These are phyloP conservation scores for Termitomyces sp. DNA, from an alignment of 768 basidiomycete genomes.

Conservation along the genomic window DNA sequence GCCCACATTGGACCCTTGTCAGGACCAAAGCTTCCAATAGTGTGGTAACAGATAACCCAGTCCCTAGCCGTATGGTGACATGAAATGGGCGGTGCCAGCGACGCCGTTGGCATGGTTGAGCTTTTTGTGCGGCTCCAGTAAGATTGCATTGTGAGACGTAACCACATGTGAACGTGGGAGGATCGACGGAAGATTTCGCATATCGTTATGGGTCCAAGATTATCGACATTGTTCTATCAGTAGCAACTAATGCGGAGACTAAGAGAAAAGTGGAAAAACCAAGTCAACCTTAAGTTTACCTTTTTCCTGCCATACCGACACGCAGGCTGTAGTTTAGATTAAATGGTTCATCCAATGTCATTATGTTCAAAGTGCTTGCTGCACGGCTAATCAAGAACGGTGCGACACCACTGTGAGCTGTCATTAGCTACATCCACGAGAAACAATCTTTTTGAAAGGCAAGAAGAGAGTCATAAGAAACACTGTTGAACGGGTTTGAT, in stretches of 20 bases:
- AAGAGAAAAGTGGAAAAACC: not conserved
- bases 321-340: not conserved
- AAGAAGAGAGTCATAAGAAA: not conserved
- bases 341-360: not conserved
- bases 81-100: not conserved
- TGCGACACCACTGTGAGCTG: not conserved
- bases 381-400: not conserved
- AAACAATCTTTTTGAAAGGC: not conserved
- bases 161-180: not conserved
- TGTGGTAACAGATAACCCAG: not conserved
- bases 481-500: not conserved
- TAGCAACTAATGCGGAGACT: not conserved
- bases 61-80: not conserved
- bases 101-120: not conserved
- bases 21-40: not conserved
- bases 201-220: not conserved
- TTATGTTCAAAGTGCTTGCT: not conserved
- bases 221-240: not conserved
- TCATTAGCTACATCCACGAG: not conserved
- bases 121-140: not conserved
- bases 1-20: not conserved
- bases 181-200: not conserved
- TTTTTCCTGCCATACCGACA: not conserved
- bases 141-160: not conserved
- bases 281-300: not conserved